Evolutionary conservation across 2,329 filamentous ascomycete genomes (phyloP), one percentile per base, ranked within the genome.

Genomic region (Biscogniauxia marginata): DNA sequence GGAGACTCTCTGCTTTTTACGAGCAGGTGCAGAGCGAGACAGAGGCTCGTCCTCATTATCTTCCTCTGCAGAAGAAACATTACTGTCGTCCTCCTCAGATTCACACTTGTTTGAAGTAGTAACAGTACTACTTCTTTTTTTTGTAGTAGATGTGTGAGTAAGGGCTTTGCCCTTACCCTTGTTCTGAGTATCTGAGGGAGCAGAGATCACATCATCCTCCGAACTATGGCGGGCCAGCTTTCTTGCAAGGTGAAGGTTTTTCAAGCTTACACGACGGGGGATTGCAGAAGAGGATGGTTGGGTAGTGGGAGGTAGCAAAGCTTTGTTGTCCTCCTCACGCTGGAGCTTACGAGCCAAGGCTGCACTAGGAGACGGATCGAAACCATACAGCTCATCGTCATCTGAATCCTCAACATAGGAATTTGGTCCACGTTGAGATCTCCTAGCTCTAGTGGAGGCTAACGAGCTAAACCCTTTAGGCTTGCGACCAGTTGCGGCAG

Each of bases 401-500:
- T 67, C 71, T 7, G 58, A 63, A 18, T 75, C 72, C 1, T 73
- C 71, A n/a, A 73, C 22, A 22, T 63, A 63, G 1, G 52, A 57
- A 6, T 57, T 49, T 1, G 57, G 54, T 16, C 50, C 21, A 49
- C 24, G 70, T 65, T 20, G 74, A 63, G 50, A 56, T 63, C 44
- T 63, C 52, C 43, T 65, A 46, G 51, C 54, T 60, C 56, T 56
- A 43, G 39, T 58, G 46, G 48, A 52, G 54, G 39, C 60, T 30
- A 50, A 57, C 52, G 52, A 50, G 54, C 2, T 54, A 44, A 50
- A 52, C 51, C 34, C 50, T 49, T 52, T 52, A 16, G 50, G 70
- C 59, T 74, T 74, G 64, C 77, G 77, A 9, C 59, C 66, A 8
- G 67, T 61, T 20, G 67, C 62, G 9, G 71, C 69, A 53, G 82